Base-by-base conservation (phyloP, 1,284 basidiomycete genomes). In the Trichosporon coremiiforme region DNA sequence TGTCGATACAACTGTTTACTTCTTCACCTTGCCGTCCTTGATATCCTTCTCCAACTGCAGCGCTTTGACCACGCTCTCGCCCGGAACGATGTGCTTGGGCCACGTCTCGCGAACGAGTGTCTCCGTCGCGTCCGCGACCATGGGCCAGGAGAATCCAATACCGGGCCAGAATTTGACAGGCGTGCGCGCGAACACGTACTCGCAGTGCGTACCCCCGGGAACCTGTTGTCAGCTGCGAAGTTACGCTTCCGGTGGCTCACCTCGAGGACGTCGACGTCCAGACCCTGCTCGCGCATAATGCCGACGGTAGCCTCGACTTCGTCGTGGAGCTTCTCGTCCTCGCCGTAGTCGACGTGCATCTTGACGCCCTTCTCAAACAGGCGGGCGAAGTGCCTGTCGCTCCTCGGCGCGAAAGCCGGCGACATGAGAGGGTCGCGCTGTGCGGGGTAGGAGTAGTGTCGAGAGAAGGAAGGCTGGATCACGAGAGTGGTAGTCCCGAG, bases 121-220 rank as follows among this genome's bases (percentile, higher is more conserved):
- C 57, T 62, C 57, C 6, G 57, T 62, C 31, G 57, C 67, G 2
- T 41, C 64, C 5, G 55, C 50, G n/a, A 71, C 22, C 36, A 70
- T 57, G 10, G 68, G 68, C 68, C 68, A 72, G 9, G 71, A 65
- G 41, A 68, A 72, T 1, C 71, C 71, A 2, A 67, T 65, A 10
- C 68, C 71, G 0, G 60, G 50, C 66, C 68, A 72, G 4, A 66
- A 31, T 25, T 64, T 66, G 57, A 67, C 4, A 1, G 66, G 62
- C 29, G 65, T 53, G 60, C 64, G 31, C 6, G 45, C 65, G n/a
- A 70, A 66, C 17, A 69, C 60, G 33, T 47, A 72, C 65, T 72
- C 71, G 65, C 71, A 69, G 62, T 72, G 71, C 7, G 68, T 67
- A 5, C 68, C 71, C 7, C 66, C 66, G 0, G 41, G 45, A 12